A percentile compares a stretch with the other conserved stretches of the same genome.
These are phyloP conservation scores for Calamus simplicifolius DNA, from an alignment of 176 grass and related monocot genomes.

Conservation along the genomic window DNA sequence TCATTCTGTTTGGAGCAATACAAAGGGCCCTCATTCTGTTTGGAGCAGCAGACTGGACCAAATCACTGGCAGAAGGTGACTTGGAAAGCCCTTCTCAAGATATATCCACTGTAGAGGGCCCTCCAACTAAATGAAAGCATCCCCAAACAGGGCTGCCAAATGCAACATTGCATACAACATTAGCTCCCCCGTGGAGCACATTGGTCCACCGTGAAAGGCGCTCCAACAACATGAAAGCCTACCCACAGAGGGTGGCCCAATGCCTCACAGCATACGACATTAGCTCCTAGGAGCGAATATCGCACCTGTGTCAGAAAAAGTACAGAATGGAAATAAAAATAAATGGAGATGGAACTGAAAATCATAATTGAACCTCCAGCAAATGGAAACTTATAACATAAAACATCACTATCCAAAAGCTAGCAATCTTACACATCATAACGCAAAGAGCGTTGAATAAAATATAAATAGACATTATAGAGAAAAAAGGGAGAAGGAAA, in stretches of 20 bases:
- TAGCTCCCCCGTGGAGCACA: not conserved
- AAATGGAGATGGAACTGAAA: not conserved
- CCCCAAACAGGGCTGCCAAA: conserved; percentile 10
- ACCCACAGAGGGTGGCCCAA: not conserved
- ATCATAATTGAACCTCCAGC: conserved; percentile 3
- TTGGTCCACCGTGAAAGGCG: not conserved
- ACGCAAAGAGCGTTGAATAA: conserved; percentile 15
- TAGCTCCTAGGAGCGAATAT: not conserved
- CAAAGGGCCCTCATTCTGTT: conserved; percentile 15
- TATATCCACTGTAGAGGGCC: too few relatives aligned
- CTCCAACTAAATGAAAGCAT: not conserved
- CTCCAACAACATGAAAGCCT: not conserved
- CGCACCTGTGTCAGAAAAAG: not conserved
- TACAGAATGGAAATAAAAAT: not conserved
- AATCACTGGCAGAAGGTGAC: conserved; percentile 29
- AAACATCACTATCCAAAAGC: not conserved
- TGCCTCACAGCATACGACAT: not conserved
- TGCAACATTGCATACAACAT: not conserved
- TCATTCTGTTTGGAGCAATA: conserved; percentile 10
- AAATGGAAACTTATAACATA: not conserved
- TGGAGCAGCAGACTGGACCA: conserved; percentile 18
- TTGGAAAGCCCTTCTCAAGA: conserved; percentile 19
- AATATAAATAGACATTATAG: conserved; percentile 2
- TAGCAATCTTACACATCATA: not conserved
- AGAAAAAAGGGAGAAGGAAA: too few relatives aligned